Percentiles rank a stretch among this genome's conserved stretches.
Evolutionary conservation across 1,139 yeast species (phyloP).

Genomic region (Taphrina pruni): DNA sequence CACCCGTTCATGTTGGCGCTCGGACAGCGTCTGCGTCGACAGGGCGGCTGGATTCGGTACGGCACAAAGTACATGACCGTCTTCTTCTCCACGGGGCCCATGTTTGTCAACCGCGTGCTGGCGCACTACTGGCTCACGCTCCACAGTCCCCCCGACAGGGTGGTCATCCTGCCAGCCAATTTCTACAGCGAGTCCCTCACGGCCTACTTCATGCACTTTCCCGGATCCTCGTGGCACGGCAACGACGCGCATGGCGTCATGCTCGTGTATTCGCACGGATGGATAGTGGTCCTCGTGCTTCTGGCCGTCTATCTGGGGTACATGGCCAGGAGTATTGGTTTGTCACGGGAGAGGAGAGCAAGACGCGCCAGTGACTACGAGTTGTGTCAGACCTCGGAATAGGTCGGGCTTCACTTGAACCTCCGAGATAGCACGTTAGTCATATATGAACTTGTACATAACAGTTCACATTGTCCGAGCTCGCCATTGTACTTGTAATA

Average conservation of each 20-base stretch:
- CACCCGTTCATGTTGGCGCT: conserved; percentile 34
- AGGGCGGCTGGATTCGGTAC: conserved; percentile 21
- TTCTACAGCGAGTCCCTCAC: conserved; percentile 28
- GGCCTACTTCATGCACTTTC: conserved; percentile 35
- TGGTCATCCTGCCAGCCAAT: conserved; percentile 18
- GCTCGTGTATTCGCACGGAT: neutral
- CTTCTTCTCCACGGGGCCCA: conserved; percentile 38
- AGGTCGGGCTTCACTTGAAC: too few relatives aligned
- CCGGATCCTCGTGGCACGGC: conserved; percentile 42
- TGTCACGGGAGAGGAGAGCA: neutral
- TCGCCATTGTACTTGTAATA: too few relatives aligned
- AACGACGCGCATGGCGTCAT: conserved; percentile 34
- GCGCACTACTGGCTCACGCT: conserved; percentile 20
- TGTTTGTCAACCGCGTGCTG: conserved; percentile 34
- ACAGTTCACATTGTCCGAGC: too few relatives aligned
- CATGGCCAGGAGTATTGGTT: neutral
- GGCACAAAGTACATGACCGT: conserved; percentile 39
- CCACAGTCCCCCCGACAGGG: neutral
- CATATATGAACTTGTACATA: too few relatives aligned
- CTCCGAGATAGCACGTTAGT: too few relatives aligned
- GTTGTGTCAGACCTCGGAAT: neutral
- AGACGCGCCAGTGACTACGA: conserved; percentile 2
- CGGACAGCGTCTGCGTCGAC: conserved; percentile 5
- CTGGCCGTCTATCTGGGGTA: neutral
- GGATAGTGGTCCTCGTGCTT: conserved; percentile 3